These are phyloP conservation scores for Thelonectria blattea DNA, from an alignment of 2,329 filamentous ascomycete genomes.

Conservation along the genomic window DNA sequence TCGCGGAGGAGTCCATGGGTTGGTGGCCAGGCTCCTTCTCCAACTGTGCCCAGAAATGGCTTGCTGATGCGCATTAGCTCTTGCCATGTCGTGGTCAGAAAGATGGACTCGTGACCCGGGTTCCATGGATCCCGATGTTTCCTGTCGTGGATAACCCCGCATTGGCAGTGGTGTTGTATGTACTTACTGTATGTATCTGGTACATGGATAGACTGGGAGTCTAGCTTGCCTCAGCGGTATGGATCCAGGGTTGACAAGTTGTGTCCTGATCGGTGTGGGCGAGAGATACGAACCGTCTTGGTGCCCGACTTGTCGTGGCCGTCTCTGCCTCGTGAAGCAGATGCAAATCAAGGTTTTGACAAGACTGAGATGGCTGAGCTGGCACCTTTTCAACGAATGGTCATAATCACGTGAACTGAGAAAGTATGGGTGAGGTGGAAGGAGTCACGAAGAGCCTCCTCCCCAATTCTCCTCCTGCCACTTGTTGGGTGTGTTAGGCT, in stretches of 20 bases:
- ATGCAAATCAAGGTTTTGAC: constrained; percentile 1
- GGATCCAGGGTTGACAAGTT: constrained; percentile 3
- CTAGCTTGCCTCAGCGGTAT: constrained; percentile 6
- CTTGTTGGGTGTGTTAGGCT: neutral
- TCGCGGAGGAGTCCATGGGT: constrained; percentile 8
- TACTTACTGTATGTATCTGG: too few species aligned
- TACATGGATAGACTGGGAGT: neutral
- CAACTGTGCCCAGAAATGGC: constrained; percentile 5
- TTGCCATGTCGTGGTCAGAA: constrained; percentile 16
- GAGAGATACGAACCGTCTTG: constrained; percentile 7
- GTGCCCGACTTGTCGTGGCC: constrained; percentile 13
- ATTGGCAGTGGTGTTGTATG: constrained; percentile 4
- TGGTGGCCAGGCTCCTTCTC: constrained; percentile 1
- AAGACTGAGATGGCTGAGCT: neutral
- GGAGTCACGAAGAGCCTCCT: neutral
- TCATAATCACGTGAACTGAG: neutral
- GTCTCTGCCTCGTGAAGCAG: neutral
- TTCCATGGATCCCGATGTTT: constrained; percentile 11
- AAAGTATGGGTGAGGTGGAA: neutral
- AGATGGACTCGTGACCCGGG: constrained; percentile 10
- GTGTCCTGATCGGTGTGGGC: constrained; percentile 7
- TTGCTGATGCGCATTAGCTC: constrained; percentile 18
- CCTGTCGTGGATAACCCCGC: constrained; percentile 13
- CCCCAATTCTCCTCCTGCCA: neutral
- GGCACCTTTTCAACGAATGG: neutral